Conservation (phyloP, 2,329 filamentous ascomycete genomes). For the Fusarium tanahbumbuense region DNA sequence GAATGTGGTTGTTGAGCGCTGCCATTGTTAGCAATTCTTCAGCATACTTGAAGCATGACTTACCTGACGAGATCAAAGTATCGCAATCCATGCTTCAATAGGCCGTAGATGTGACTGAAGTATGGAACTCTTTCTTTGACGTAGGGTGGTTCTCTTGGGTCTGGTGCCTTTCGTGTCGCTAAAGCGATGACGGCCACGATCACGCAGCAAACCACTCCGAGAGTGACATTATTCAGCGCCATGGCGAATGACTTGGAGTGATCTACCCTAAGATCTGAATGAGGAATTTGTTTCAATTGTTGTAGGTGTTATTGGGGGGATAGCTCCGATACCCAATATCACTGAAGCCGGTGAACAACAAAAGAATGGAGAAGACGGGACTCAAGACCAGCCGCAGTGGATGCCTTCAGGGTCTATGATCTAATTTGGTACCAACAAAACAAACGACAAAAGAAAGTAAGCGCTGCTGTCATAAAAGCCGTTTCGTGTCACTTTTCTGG, state of each 20-base stretch:
- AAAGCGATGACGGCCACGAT: conserved; percentile 11
- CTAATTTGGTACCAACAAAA: neutral
- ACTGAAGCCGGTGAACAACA: neutral
- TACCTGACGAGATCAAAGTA: conserved; percentile 37
- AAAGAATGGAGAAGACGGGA: neutral
- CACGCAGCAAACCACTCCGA: conserved; percentile 19
- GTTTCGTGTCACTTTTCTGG: neutral
- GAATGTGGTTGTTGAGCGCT: conserved; percentile 37
- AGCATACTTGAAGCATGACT: rapidly evolving
- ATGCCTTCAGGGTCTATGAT: neutral
- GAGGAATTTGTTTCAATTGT: neutral
- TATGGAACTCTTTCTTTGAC: conserved; percentile 29
- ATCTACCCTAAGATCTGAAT: neutral
- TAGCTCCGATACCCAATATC: neutral
- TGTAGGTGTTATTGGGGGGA: neutral
- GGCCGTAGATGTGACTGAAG: conserved; percentile 33
- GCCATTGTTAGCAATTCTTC: neutral
- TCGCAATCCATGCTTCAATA: conserved; percentile 30
- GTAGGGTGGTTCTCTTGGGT: conserved; percentile 24
- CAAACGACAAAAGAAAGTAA: neutral
- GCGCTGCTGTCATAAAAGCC: neutral
- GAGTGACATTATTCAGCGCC: conserved; percentile 16
- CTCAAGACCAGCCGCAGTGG: neutral
- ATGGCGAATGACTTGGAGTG: neutral
- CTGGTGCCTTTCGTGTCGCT: conserved; percentile 10